These are phyloP conservation scores for Patellifolia procumbens DNA, from an alignment of 179 eudicot species.

Conservation along the genomic window DNA sequence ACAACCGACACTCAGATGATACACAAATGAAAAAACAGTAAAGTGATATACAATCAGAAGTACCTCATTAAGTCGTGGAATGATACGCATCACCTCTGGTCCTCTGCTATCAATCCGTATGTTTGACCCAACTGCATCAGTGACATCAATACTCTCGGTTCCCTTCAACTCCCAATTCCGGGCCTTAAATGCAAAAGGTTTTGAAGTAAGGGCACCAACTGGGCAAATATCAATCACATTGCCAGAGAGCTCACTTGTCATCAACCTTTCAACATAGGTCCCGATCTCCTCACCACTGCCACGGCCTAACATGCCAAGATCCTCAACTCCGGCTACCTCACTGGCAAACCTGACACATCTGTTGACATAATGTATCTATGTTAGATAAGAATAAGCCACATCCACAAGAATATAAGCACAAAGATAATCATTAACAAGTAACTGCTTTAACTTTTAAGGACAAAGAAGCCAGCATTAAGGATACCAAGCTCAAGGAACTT, in stretches of 20 bases:
- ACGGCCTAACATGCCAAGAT: conserved; percentile 99
- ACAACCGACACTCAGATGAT: not conserved
- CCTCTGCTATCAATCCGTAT: conserved; percentile 97
- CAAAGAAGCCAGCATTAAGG: not conserved
- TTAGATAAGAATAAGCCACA: not conserved
- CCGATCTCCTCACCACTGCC: conserved; percentile 99
- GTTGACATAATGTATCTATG: conserved; percentile 3
- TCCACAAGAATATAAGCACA: not conserved
- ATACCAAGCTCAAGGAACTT: not conserved
- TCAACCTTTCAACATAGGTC: conserved; percentile 88
- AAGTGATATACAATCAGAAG: conserved; percentile 10
- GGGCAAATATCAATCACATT: conserved; percentile 99
- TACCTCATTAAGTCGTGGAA: conserved; percentile 98
- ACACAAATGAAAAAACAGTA: not conserved
- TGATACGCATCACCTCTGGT: conserved; percentile 97
- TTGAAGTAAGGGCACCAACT: conserved; percentile 98
- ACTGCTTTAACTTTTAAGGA: not conserved
- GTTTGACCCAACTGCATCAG: conserved; percentile 97
- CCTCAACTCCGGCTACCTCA: conserved; percentile 95
- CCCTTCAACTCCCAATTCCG: conserved; percentile 97
- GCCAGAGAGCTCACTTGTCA: conserved; percentile 99
- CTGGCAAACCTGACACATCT: conserved; percentile 96
- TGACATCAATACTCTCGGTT: conserved; percentile 92
- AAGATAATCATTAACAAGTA: not conserved
- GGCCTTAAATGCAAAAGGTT: conserved; percentile 97